Base-by-base conservation (phyloP, 2,329 filamentous ascomycete genomes). In the Aspergillus novoparasiticus region DNA sequence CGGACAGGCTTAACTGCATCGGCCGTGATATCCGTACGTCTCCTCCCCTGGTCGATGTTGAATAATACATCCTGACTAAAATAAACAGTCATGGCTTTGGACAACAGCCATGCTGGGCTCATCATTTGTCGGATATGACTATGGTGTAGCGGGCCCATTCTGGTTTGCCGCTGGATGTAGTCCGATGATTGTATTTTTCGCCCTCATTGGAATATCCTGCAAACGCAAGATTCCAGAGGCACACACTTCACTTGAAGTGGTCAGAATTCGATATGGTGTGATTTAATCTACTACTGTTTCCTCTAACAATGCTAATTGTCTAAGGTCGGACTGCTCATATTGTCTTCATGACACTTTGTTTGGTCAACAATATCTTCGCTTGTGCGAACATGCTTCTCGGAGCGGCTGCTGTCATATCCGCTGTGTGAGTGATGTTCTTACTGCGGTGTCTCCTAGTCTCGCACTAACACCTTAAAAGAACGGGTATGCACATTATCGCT, bases 131-230 rank as follows among this genome's bases (percentile, higher is more conserved):
- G 84, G 84, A 0, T 86, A 86, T 65, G 79, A 80, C 57, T 85
- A 84, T 67, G 85, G 85, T 0, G 76, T 86, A 1, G 81, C 84
- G 1, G 84, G 84, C 0, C 84, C 84, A 0, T 86, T 87, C 60
- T 87, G 84, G 85, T 87, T 84, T 63, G 84, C 84, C 3, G 84
- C 84, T 53, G 85, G 84, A 1, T 84, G 82, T 57, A 84, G 81
- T 11, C 82, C 83, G 0, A 85, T 85, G 82, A 86, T 86, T 50
- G 82, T 84, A 0, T 85, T 86, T 69, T 86, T 86, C 56, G 79
- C 84, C 0, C 65, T 85, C 0, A 71, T 85, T 1, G 83, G 82
- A 0, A 84, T 86, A 12, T 81, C 80, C 0, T 84, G 81, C 72
- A 86, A 86, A 61, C 69, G 81, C 32, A 81, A 84, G 34, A 81